phyloP scores from a whole-genome alignment of 495 filamentous ascomycete genomes.

The Trichoderma gamsii region DNA sequence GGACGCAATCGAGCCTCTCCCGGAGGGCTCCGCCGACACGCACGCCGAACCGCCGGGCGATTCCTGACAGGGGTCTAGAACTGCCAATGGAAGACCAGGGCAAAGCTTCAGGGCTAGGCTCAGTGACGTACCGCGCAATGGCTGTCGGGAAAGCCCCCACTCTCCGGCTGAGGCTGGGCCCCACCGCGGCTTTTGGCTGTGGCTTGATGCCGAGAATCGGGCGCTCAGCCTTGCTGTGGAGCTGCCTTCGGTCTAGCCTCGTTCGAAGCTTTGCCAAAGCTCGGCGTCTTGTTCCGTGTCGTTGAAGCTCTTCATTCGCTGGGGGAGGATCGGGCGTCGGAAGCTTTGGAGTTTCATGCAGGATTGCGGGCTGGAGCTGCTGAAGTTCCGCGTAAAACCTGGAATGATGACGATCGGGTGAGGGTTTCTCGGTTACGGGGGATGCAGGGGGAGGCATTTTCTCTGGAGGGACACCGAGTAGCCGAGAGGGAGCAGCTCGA shows the following conservation, averaged over 20 bases:
- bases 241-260: neutral
- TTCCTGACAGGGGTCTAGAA: neutral
- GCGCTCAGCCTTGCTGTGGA: constrained; percentile 9
- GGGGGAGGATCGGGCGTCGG: too few species aligned
- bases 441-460: neutral
- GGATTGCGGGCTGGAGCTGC: too few species aligned
- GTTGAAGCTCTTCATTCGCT: too few species aligned
- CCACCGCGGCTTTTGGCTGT: neutral
- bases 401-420: too few species aligned
- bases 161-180: neutral
- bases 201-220: constrained; percentile 5
- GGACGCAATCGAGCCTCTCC: neutral
- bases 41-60: neutral
- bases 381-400: too few species aligned
- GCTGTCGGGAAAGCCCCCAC: neutral
- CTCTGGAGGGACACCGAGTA: neutral
- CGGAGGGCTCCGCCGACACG: neutral
- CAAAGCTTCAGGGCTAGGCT: too few species aligned
- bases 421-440: too few species aligned
- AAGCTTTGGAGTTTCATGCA: too few species aligned
- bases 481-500: neutral
- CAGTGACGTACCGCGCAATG: neutral
- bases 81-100: neutral
- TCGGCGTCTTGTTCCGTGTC: neutral
- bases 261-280: neutral